phyloP scores from a whole-genome alignment of 352 stramenopile genomes.

The Globisporangium paddicum region DNA sequence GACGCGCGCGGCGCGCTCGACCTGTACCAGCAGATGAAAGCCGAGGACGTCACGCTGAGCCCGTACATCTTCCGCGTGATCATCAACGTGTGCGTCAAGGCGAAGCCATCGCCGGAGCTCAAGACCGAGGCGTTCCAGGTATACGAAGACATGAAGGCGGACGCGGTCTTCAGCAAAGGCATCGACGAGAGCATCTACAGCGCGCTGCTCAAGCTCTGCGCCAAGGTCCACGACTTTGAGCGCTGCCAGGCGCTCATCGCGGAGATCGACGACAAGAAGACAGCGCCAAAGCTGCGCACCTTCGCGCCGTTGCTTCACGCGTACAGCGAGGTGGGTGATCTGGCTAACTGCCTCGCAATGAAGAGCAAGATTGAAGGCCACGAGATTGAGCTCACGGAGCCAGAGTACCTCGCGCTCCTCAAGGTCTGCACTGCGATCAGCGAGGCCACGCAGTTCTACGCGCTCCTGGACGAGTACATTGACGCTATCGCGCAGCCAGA shows the following conservation, averaged over 20 bases:
- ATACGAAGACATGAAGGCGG: constrained; percentile 64
- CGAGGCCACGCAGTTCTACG: constrained; percentile 46
- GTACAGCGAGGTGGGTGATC: constrained; percentile 43
- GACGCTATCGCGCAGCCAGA: constrained; percentile 54
- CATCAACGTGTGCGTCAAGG: constrained; percentile 57
- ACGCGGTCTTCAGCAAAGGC: constrained; percentile 17
- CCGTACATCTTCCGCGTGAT: constrained; percentile 57
- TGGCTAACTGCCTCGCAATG: constrained; percentile 55
- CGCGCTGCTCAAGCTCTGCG: constrained; percentile 72
- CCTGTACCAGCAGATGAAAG: constrained; percentile 53
- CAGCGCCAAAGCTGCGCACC: constrained; percentile 66
- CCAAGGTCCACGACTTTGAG: constrained; percentile 52
- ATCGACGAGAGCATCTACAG: constrained; percentile 68
- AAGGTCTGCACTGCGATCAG: constrained; percentile 33
- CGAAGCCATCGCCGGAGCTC: constrained; percentile 26
- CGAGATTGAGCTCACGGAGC: constrained; percentile 50
- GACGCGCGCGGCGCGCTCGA: constrained; percentile 37
- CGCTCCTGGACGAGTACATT: constrained; percentile 48
- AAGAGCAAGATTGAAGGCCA: constrained; percentile 41
- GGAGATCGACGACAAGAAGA: constrained; percentile 38
- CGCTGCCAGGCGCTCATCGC: constrained; percentile 42
- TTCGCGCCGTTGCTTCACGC: constrained; percentile 63
- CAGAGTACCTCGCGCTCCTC: constrained; percentile 62
- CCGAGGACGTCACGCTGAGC: constrained; percentile 19
- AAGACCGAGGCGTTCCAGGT: constrained; percentile 41